These are phyloP conservation scores for Bimuria novae-zelandiae DNA, from an alignment of 2,329 filamentous ascomycete genomes.

Conservation along the genomic window DNA sequence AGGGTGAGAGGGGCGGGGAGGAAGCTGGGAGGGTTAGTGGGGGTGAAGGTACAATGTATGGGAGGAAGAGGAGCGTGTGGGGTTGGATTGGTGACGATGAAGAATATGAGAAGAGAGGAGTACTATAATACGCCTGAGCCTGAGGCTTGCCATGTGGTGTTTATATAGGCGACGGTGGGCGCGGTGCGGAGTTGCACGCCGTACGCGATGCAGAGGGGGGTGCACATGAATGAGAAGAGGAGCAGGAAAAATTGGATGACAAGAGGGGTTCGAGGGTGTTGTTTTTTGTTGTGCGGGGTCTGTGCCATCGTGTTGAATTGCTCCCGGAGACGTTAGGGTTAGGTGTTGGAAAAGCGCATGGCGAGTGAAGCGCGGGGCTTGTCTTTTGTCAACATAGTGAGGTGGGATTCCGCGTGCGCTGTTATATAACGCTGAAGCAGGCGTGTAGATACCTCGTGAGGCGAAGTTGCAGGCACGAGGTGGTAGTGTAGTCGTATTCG, in stretches of 20 bases:
- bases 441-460: conserved; percentile 1
- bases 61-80: background rate
- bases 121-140: background rate
- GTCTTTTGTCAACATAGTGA: background rate
- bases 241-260: background rate
- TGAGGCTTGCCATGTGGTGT: background rate
- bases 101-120: too few species aligned
- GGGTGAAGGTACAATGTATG: background rate
- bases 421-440: background rate
- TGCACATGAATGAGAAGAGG: background rate
- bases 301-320: background rate
- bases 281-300: background rate
- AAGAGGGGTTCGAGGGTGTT: background rate
- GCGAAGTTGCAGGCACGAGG: conserved; percentile 6
- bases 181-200: background rate
- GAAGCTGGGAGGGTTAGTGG: background rate
- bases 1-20: background rate
- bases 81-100: background rate
- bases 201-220: background rate
- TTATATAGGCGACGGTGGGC: background rate
- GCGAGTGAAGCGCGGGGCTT: background rate
- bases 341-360: background rate
- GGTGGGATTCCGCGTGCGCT: background rate
- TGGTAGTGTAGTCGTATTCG: conserved; percentile 2
- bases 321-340: background rate